Evolutionary conservation across 306 rosid species (phyloP).

Genomic region (Sicyos edulis): DNA sequence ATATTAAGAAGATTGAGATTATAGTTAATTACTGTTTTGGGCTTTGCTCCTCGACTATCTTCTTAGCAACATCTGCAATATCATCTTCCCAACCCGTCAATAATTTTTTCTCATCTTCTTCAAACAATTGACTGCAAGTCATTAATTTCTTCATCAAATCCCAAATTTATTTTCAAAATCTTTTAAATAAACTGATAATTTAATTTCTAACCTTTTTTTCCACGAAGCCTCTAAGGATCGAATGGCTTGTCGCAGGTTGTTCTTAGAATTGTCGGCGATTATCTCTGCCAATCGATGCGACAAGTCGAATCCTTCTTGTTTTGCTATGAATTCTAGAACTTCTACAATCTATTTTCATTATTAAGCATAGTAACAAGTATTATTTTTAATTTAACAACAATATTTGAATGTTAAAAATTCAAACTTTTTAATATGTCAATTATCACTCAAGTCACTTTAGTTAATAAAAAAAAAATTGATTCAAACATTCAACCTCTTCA

Average conservation of each 20-base stretch:
- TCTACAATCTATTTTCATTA: constrained; percentile 40
- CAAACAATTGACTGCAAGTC: constrained; percentile 43
- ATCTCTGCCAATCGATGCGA: constrained; percentile 34
- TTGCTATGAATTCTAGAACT: constrained; percentile 51
- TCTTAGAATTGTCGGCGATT: constrained; percentile 48
- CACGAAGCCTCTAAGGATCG: constrained; percentile 82
- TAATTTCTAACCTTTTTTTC: constrained; percentile 31
- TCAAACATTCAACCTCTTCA: too few relatives aligned
- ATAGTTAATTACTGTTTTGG: constrained; percentile 55
- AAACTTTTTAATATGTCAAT: too few relatives aligned
- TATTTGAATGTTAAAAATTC: too few relatives aligned
- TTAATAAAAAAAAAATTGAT: too few relatives aligned
- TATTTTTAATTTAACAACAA: too few relatives aligned
- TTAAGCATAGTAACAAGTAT: neutral
- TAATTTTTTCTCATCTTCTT: constrained; percentile 40
- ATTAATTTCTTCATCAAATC: neutral
- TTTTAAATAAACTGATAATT: neutral
- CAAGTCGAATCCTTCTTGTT: constrained; percentile 44
- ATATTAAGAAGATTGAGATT: neutral
- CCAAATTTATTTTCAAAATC: neutral
- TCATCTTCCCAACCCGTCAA: constrained; percentile 85
- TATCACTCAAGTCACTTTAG: too few relatives aligned
- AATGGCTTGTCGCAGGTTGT: constrained; percentile 68
- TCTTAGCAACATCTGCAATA: constrained; percentile 56
- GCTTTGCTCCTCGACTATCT: constrained; percentile 60